A percentile compares a stretch with the other conserved stretches of the same genome.
Conservation (phyloP, 495 filamentous ascomycete species). For the Apiosordaria backusii region DNA sequence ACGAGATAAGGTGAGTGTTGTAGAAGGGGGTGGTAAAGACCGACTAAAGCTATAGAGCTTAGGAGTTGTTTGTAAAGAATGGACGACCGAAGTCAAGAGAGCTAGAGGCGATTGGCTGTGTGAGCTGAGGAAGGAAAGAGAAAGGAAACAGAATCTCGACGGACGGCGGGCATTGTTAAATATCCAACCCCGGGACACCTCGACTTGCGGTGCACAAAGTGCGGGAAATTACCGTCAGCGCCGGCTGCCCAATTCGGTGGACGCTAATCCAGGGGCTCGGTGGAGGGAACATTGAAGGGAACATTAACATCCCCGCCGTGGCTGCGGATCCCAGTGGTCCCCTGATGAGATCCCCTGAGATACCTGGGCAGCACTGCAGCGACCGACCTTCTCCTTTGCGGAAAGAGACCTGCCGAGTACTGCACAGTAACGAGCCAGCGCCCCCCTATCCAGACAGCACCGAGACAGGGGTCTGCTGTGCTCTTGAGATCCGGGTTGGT, state of each 20-base stretch:
- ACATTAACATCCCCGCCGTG: slow-evolving; percentile 20
- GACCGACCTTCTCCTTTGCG: slow-evolving; percentile 3
- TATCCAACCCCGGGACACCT: slow-evolving; percentile 17
- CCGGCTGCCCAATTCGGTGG: slow-evolving; percentile 22
- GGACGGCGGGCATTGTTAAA: slow-evolving; percentile 31
- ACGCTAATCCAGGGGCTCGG: slow-evolving; percentile 36
- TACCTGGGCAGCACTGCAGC: not conserved
- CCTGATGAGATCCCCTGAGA: not conserved
- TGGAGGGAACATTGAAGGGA: slow-evolving; percentile 25
- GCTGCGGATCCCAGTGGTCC: slow-evolving; percentile 16
- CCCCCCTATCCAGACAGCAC: slow-evolving; percentile 15
- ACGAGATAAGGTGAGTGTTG: slow-evolving; percentile 29
- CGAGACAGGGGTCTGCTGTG: not conserved
- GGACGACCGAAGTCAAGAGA: slow-evolving; percentile 59
- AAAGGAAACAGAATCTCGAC: slow-evolving; percentile 27
- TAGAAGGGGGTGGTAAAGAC: slow-evolving; percentile 41
- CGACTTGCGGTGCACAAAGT: slow-evolving; percentile 9
- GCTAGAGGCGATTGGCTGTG: slow-evolving; percentile 49
- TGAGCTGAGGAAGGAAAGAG: slow-evolving; percentile 43
- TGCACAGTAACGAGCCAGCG: not conserved
- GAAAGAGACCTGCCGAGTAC: not conserved
- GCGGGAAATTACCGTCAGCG: slow-evolving; percentile 35
- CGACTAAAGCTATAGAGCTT: slow-evolving; percentile 43
- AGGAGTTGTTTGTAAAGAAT: slow-evolving; percentile 49
- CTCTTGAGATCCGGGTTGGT: slow-evolving; percentile 11